phyloP scores from a whole-genome alignment of 2,329 filamentous ascomycete species.

The Leptoxyphium fumago region DNA sequence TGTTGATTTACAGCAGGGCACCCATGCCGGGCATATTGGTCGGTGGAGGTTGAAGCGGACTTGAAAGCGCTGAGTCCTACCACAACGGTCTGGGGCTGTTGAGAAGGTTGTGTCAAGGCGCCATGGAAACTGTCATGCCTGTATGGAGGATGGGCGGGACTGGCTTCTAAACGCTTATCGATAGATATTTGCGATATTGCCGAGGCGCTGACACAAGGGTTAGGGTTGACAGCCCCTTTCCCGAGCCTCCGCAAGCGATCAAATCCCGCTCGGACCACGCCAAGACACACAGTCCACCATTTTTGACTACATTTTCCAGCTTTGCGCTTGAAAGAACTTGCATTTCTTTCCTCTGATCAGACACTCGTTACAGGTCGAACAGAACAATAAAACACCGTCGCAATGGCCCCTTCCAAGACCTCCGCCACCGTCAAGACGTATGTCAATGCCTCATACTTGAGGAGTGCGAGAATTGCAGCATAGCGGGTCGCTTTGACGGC shows the following conservation, averaged over 20 bases:
- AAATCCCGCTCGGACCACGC: background rate
- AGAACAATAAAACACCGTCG: conserved; percentile 22
- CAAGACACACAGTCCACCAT: background rate
- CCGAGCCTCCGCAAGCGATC: background rate
- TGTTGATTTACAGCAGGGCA: no score
- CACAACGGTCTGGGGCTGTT: no score
- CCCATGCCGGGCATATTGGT: no score
- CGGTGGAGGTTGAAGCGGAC: no score
- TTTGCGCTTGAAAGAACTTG: background rate
- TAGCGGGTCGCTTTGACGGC: conserved; percentile 51
- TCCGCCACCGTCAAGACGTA: conserved; percentile 37
- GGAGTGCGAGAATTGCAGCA: conserved; percentile 40
- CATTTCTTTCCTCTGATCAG: background rate
- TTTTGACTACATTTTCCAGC: background rate
- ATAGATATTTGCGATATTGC: background rate
- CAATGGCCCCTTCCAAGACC: conserved; percentile 36
- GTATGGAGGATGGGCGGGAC: background rate
- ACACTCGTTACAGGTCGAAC: background rate
- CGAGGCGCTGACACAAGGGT: background rate
- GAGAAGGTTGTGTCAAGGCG: background rate
- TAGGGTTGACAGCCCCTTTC: background rate
- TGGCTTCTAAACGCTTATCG: background rate
- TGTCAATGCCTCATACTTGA: conserved; percentile 25
- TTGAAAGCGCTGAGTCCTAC: no score
- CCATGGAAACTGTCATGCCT: background rate